These are phyloP conservation scores for Cadophora luteo-olivacea DNA, from an alignment of 2,329 filamentous ascomycete species.

Conservation along the genomic window DNA sequence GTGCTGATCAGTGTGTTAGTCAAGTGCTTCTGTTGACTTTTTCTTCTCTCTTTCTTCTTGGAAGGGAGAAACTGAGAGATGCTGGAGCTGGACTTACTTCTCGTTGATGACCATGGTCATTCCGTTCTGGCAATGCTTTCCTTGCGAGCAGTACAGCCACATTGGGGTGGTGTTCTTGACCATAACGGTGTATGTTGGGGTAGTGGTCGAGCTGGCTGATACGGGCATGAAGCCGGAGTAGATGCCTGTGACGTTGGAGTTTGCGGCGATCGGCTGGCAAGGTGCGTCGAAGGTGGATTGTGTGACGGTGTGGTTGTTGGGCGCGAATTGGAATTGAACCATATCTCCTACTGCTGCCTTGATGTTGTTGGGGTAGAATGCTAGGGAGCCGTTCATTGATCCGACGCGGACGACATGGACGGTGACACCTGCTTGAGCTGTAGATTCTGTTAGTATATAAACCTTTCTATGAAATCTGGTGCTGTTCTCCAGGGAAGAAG, in stretches of 20 bases:
- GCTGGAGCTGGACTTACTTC: slow-evolving; percentile 50
- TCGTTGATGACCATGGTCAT: slow-evolving; percentile 54
- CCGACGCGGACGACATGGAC: slow-evolving; percentile 73
- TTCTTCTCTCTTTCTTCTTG: no score
- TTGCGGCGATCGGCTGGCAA: slow-evolving; percentile 64
- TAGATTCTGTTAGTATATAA: slow-evolving; percentile 11
- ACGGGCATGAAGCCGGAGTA: slow-evolving; percentile 73
- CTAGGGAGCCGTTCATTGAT: slow-evolving; percentile 52
- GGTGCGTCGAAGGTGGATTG: slow-evolving; percentile 78
- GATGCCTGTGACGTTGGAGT: slow-evolving; percentile 62
- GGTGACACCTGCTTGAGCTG: slow-evolving; percentile 35
- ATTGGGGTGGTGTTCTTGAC: slow-evolving; percentile 73
- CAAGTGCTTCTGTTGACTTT: not conserved
- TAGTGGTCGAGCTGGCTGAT: slow-evolving; percentile 55
- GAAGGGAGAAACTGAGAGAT: no score
- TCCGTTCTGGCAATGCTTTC: slow-evolving; percentile 69
- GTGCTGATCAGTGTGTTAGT: slow-evolving; percentile 31
- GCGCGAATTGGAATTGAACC: slow-evolving; percentile 71
- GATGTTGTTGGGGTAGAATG: slow-evolving; percentile 71
- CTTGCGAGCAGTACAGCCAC: slow-evolving; percentile 82
- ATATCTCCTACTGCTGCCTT: slow-evolving; percentile 66
- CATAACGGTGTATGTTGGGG: slow-evolving; percentile 74
- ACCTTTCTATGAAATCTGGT: not conserved
- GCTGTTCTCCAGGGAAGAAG: not conserved
- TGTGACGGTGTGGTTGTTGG: slow-evolving; percentile 78